Evolutionary conservation across 1,284 basidiomycete genomes (phyloP).

Genomic region (Porphyrellus sp.): DNA sequence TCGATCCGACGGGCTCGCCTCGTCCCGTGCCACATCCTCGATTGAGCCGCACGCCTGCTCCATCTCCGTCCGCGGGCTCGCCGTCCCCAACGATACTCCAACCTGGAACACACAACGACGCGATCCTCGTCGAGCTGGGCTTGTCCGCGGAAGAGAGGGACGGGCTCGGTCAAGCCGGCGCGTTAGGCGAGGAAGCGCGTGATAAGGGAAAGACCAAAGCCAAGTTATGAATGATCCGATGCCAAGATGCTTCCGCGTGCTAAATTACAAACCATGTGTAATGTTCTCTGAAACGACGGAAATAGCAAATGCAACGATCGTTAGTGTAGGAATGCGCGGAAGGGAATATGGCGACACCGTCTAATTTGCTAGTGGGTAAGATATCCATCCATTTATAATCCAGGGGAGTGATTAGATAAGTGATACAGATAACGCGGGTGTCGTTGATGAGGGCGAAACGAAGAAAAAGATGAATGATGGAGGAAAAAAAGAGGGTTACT

Average conservation of each 20-base stretch:
- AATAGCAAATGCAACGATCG: too few species aligned
- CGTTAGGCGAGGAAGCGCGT: conserved; percentile 36
- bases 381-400: conserved; percentile 1
- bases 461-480: background rate
- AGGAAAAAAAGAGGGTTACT: background rate
- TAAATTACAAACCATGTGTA: conserved; percentile 12
- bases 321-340: background rate
- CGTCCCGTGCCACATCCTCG: conserved; percentile 53
- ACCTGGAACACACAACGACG: conserved; percentile 52
- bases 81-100: conserved; percentile 27
- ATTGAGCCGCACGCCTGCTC: conserved; percentile 35
- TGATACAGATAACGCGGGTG: background rate
- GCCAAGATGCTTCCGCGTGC: background rate
- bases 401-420: background rate
- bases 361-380: conserved; percentile 8
- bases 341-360: conserved; percentile 7
- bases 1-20: conserved; percentile 35
- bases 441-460: conserved; percentile 1
- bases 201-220: conserved; percentile 13
- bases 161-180: conserved; percentile 42
- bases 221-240: conserved; percentile 17
- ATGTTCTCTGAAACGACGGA: background rate
- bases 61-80: conserved; percentile 5
- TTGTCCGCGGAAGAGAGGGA: conserved; percentile 38
- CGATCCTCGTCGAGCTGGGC: conserved; percentile 50